Base-by-base conservation (phyloP, 257 asterid genomes). In the Linderniella brevidens region DNA sequence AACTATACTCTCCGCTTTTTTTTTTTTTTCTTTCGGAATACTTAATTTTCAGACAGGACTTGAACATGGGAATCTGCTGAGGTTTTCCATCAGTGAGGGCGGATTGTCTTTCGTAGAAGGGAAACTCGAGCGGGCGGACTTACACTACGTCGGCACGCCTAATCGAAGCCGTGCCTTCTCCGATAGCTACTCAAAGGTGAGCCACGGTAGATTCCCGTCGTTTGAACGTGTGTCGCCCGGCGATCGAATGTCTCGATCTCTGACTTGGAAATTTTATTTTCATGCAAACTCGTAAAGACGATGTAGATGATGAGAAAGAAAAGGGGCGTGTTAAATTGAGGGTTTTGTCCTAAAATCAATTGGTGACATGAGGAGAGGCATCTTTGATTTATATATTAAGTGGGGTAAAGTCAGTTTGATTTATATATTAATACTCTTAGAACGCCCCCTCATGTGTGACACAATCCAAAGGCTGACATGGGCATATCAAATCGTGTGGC, bases 111-210 rank as follows among this genome's bases (percentile, higher is more conserved):
- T 79, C 56, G 62, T 61, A 45, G 88, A 85, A 25, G 82, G 99
- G 29, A 76, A 72, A 58, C 58, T 85, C 61, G 93, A 68, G 77
- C 77, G 57, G 61, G 96, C 88, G 44, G 99, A 90, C 69, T 60
- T 90, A 62, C 79, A 75, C 25, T 85, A 79, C 64, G 58, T 78
- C 3, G 94, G 82, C 25, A 82, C 77, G 67, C 53, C 88, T 57
- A 85, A 85, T 53, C 94, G 93, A 18, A 74, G 84, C 11, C 86
- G 94, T 58, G 72, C 80, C 19, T 82, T 85, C 63, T 93, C 96
- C 10, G 99, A 90, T 70, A 78, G 94, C 60, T 81, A 69, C 77
- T 90, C 99, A 47, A 90, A 85, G 92, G 98, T 78, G 56, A 64
- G 41, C 13, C 20, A 14, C 35, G 32, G 42, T 14, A 48, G 48